Base-by-base conservation (phyloP, 345 rosid genomes). In the Stellera chamaejasme region DNA sequence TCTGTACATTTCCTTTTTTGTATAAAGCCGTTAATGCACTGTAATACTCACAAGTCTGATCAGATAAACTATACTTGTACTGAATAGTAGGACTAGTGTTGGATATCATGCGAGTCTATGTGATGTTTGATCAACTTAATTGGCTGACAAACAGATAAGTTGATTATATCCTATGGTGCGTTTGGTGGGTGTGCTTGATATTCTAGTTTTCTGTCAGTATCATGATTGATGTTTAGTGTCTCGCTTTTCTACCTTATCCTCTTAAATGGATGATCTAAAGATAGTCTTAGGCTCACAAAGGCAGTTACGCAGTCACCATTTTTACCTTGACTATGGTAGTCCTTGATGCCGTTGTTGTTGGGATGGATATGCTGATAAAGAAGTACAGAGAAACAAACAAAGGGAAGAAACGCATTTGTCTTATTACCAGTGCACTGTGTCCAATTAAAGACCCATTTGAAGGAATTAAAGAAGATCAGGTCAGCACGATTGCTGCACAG, bases 341-440 rank as follows among this genome's bases (percentile, higher is more conserved):
- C 82, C 78, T 89, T 75, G 99, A 89, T 79, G 94, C 91, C 60
- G 54, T 93, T 57, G 81, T 87, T 71, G 94, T 89, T 67, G 99
- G 97, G 59, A 80, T 93, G 87, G 99, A 88, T 72, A 80, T 89
- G 87, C 68, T 93, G 70, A 88, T 93, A 55, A 93, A 93, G 68
- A 79, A 58, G 61, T 93, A 84, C 68, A 73, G 75, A 55, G 46
- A 32, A 47, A 54, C 75, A n/a, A 63, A 72, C 73, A 84, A 80
- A 72, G 94, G 96, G 63, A 93, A 82, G 67, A 89, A 93, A 66
- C 85, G 86, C 27, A 54, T 93, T 12, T 89, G 91, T 70, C 89
- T 93, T 51, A 72, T 89, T 42, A 88, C 90, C 1, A 80, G 86
- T 66, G 97, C 86, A 48, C 69, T 67, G 5, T 76, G 77, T 70